A percentile compares a stretch with the other conserved stretches of the same genome.
Evolutionary conservation across 2,329 filamentous ascomycete genomes (phyloP).

Genomic region (Colletotrichum sp.): DNA sequence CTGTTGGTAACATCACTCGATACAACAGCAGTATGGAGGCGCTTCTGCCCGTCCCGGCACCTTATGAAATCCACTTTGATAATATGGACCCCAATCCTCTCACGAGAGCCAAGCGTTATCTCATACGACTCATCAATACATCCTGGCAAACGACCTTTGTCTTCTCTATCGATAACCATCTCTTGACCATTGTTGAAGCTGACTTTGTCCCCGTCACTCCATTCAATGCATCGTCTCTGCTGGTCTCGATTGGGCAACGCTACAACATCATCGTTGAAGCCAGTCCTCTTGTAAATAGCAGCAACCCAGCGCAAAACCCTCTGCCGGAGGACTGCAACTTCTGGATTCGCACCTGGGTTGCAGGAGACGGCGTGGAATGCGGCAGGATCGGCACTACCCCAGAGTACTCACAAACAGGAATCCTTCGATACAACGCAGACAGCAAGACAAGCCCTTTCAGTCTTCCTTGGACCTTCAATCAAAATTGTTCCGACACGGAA

Average conservation of each 20-base stretch:
- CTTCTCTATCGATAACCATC: slow-evolving; percentile 42
- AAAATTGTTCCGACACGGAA: slow-evolving; percentile 31
- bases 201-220: slow-evolving; percentile 54
- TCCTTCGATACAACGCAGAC: slow-evolving; percentile 28
- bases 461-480: slow-evolving; percentile 19
- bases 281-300: neutral
- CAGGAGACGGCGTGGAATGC: neutral
- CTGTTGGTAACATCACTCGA: neutral
- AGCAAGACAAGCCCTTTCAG: slow-evolving; percentile 21
- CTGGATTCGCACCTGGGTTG: slow-evolving; percentile 27
- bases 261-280: slow-evolving; percentile 30
- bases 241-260: slow-evolving; percentile 52
- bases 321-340: slow-evolving; percentile 22
- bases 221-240: slow-evolving; percentile 51
- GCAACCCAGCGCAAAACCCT: slow-evolving; percentile 2
- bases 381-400: neutral
- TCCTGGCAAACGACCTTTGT: slow-evolving; percentile 32
- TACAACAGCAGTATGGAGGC: neutral
- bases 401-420: slow-evolving; percentile 23
- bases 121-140: slow-evolving; percentile 38
- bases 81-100: neutral
- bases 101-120: slow-evolving; percentile 31
- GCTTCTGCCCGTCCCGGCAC: neutral
- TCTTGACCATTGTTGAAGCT: slow-evolving; percentile 47
- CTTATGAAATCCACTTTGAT: slow-evolving; percentile 1